Evolutionary conservation across 495 filamentous ascomycete genomes (phyloP).

Genomic region (Podospora bellae-mahoneyi): DNA sequence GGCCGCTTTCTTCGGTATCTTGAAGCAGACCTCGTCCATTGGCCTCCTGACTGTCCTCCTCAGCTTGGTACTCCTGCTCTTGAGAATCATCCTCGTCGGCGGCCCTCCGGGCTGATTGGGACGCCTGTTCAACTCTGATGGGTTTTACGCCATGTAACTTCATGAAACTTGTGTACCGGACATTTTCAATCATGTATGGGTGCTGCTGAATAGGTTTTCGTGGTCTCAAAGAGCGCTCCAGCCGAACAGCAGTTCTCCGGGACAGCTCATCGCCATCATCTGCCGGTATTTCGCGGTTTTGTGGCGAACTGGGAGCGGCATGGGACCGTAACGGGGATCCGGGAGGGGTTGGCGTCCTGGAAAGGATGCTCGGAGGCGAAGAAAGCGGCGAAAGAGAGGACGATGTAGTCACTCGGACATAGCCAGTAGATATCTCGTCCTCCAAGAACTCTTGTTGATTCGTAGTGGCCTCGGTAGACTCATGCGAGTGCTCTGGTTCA

Average conservation of each 20-base stretch:
- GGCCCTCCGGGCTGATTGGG: slow-evolving; percentile 28
- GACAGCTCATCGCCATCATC: slow-evolving; percentile 21
- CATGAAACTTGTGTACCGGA: slow-evolving; percentile 59
- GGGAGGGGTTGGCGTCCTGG: slow-evolving; percentile 17
- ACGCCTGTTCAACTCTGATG: slow-evolving; percentile 46
- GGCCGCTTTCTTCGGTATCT: slow-evolving; percentile 30
- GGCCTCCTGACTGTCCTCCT: slow-evolving; percentile 50
- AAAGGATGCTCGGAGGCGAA: slow-evolving; percentile 20
- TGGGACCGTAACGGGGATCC: slow-evolving; percentile 4
- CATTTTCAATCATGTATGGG: slow-evolving; percentile 66
- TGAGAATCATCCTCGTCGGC: slow-evolving; percentile 44
- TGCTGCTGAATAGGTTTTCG: slow-evolving; percentile 74
- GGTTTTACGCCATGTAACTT: slow-evolving; percentile 62
- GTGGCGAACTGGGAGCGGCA: not conserved
- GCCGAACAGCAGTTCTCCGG: slow-evolving; percentile 23
- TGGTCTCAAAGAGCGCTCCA: slow-evolving; percentile 54
- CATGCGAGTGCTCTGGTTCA: not conserved
- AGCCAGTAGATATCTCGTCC: slow-evolving; percentile 21
- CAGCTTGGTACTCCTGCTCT: slow-evolving; percentile 46
- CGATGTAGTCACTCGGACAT: slow-evolving; percentile 13
- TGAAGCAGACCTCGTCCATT: slow-evolving; percentile 15
- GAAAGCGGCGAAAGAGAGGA: slow-evolving; percentile 9
- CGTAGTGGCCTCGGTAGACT: not conserved
- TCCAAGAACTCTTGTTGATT: slow-evolving; percentile 2
- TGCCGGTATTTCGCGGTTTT: not conserved